These are phyloP conservation scores for Camellia granthamiana DNA, from an alignment of 148 eudicot genomes.

Conservation along the genomic window DNA sequence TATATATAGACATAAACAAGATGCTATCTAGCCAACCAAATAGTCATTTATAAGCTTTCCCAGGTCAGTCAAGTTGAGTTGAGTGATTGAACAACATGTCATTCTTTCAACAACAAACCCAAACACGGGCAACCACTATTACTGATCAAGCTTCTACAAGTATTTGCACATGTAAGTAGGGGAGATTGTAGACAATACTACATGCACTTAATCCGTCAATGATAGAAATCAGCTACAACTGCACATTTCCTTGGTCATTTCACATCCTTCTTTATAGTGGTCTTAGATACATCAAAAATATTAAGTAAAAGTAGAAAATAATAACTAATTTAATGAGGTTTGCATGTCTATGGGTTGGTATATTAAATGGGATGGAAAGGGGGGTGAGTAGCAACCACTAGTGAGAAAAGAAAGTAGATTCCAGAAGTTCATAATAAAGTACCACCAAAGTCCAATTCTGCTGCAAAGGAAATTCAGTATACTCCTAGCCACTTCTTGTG, in stretches of 20 bases:
- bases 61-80: too few species aligned
- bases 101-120: neutral
- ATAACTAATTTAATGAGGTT: neutral
- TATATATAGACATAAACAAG: neutral
- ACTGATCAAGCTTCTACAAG: neutral
- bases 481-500: too few species aligned
- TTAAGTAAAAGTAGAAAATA: neutral
- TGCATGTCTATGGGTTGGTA: neutral
- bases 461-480: too few species aligned
- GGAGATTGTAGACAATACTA: neutral
- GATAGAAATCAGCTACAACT: too few species aligned
- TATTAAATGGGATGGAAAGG: neutral
- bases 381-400: neutral
- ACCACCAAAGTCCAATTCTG: too few species aligned
- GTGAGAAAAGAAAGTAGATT: neutral
- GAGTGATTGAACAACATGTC: neutral
- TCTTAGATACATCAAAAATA: neutral
- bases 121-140: neutral
- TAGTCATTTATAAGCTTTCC: too few species aligned
- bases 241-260: too few species aligned
- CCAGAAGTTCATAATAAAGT: neutral
- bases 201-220: too few species aligned
- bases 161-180: neutral
- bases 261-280: neutral
- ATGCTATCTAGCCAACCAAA: neutral